These are phyloP conservation scores for Candida tropicalis DNA, from an alignment of 1,139 yeast genomes.

Conservation along the genomic window DNA sequence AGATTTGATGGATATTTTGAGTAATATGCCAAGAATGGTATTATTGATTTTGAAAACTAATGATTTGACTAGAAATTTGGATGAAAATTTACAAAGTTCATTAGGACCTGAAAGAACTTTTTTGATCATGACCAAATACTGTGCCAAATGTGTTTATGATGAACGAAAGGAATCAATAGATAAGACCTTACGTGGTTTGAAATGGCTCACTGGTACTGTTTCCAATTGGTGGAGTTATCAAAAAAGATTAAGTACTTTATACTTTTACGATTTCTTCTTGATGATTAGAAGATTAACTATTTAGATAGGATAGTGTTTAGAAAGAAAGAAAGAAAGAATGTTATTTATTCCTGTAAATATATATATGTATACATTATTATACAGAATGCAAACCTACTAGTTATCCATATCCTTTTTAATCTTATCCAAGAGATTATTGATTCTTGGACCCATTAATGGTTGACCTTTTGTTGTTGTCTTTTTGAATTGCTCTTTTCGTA, in stretches of 20 bases:
- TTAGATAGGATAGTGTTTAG: not conserved
- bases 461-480: slow-evolving; percentile 77
- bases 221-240: slow-evolving; percentile 55
- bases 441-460: slow-evolving; percentile 90
- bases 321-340: too few relatives aligned
- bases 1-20: slow-evolving; percentile 77
- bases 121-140: slow-evolving; percentile 84
- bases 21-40: slow-evolving; percentile 83
- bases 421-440: slow-evolving; percentile 75
- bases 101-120: slow-evolving; percentile 89
- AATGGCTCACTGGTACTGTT: slow-evolving; percentile 39
- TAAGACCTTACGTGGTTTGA: slow-evolving; percentile 33
- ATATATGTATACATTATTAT: not conserved
- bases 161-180: slow-evolving; percentile 56
- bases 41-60: slow-evolving; percentile 88
- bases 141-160: slow-evolving; percentile 76
- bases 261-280: slow-evolving; percentile 54
- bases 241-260: slow-evolving; percentile 53
- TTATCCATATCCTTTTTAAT: slow-evolving; percentile 52
- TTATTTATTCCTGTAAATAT: slow-evolving; percentile 6
- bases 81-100: slow-evolving; percentile 80
- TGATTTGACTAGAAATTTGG: slow-evolving; percentile 86
- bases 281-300: slow-evolving; percentile 21
- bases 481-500: slow-evolving; percentile 52
- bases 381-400: slow-evolving; percentile 3